These are phyloP conservation scores for Ustilago vetiveriae DNA, from an alignment of 1,284 basidiomycete genomes.

Conservation along the genomic window DNA sequence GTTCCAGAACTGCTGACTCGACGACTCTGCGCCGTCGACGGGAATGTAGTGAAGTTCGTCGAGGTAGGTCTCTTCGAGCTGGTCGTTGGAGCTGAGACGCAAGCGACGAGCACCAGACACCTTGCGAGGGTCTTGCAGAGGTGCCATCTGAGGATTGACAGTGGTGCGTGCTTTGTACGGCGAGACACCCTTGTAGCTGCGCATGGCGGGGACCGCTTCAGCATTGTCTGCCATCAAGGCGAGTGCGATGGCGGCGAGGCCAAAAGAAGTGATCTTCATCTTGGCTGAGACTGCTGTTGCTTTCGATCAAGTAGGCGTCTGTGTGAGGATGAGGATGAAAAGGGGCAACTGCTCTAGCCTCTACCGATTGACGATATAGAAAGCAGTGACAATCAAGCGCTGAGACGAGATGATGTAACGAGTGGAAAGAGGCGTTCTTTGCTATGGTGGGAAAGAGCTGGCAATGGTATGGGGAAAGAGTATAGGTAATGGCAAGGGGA, in stretches of 20 bases:
- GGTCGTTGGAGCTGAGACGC: constrained; percentile 44
- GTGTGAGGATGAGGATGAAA: background rate
- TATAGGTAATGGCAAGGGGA: constrained; percentile 4
- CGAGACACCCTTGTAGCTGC: constrained; percentile 43
- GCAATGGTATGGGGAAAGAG: background rate
- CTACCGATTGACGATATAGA: background rate
- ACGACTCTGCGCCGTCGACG: constrained; percentile 9
- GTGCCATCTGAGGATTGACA: constrained; percentile 17
- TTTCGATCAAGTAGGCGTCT: background rate
- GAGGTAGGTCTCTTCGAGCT: constrained; percentile 41
- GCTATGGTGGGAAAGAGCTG: background rate
- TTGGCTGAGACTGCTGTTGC: background rate
- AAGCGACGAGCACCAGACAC: constrained; percentile 32
- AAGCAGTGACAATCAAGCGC: background rate
- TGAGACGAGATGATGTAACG: background rate
- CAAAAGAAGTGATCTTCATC: constrained; percentile 48
- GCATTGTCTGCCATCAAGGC: constrained; percentile 42
- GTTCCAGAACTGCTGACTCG: constrained; percentile 46
- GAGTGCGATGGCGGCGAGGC: constrained; percentile 42
- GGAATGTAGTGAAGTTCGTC: constrained; percentile 47
- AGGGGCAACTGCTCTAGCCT: no score
- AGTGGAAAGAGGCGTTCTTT: background rate
- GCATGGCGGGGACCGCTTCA: constrained; percentile 43
- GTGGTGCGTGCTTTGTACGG: constrained; percentile 33
- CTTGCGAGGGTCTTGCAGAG: constrained; percentile 35